phyloP scores from a whole-genome alignment of 1,284 basidiomycete species.

The Sanghuangporus weigelae region DNA sequence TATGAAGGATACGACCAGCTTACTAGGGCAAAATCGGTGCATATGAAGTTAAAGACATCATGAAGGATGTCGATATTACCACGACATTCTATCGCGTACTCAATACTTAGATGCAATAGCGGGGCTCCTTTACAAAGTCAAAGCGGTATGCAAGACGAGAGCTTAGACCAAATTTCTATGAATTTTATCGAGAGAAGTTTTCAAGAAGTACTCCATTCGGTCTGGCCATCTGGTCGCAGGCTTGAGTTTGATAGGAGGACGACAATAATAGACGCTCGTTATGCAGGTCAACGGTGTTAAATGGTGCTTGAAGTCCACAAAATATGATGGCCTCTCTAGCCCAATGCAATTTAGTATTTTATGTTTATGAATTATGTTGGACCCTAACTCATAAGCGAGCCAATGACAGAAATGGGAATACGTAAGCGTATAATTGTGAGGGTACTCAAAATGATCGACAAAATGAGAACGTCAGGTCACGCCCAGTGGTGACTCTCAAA shows the following conservation, averaged over 20 bases:
- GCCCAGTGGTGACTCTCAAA: neutral
- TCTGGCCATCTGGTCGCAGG: no score
- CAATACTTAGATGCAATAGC: neutral
- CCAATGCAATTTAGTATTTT: neutral
- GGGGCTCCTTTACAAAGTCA: neutral
- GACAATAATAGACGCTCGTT: no score
- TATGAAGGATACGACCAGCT: conserved; percentile 33
- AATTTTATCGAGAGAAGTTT: no score
- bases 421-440: neutral
- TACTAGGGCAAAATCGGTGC: conserved; percentile 32
- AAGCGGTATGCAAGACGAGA: neutral
- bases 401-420: neutral
- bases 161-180: no score
- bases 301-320: no score
- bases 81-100: neutral
- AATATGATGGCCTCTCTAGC: no score
- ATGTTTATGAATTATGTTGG: neutral
- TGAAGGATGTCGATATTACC: neutral
- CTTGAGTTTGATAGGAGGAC: no score
- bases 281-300: no score
- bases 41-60: conserved; percentile 25
- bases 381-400: neutral
- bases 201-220: no score
- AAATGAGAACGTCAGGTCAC: neutral
- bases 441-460: neutral